A percentile compares a stretch with the other conserved stretches of the same genome.
Conservation (phyloP, 2,329 filamentous ascomycete genomes). For the Aspergillus phoenicis region DNA sequence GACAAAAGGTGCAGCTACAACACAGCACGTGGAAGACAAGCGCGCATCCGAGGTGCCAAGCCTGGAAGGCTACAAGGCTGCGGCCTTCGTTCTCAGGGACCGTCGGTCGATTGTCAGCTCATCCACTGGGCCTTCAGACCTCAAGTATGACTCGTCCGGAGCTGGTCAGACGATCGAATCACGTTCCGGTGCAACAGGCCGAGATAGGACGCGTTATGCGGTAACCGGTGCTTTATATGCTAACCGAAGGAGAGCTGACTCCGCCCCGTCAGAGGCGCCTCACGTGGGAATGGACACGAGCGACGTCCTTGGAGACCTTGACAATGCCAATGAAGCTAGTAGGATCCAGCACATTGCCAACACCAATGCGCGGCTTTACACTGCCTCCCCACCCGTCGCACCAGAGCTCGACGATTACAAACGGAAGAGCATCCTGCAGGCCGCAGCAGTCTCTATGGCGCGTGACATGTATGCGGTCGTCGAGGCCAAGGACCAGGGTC, state of each 20-base stretch:
- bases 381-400: conserved; percentile 70
- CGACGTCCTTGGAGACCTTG: conserved; percentile 50
- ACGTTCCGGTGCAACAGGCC: conserved; percentile 47
- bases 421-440: conserved; percentile 71
- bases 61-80: conserved; percentile 72
- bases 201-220: conserved; percentile 69
- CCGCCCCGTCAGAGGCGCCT: conserved; percentile 62
- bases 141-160: conserved; percentile 55
- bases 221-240: conserved; percentile 75
- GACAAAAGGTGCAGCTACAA: conserved; percentile 59
- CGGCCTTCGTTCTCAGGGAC: conserved; percentile 60
- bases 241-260: conserved; percentile 64
- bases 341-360: conserved; percentile 65
- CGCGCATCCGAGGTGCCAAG: conserved; percentile 55
- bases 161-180: conserved; percentile 66
- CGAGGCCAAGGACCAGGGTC: conserved; percentile 40
- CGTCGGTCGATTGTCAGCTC: conserved; percentile 21
- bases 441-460: conserved; percentile 87
- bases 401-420: conserved; percentile 74
- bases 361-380: conserved; percentile 77
- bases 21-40: conserved; percentile 61
- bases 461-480: conserved; percentile 76
- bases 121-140: conserved; percentile 15
- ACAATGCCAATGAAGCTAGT: conserved; percentile 57
- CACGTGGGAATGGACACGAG: conserved; percentile 71